A percentile compares a stretch with the other conserved stretches of the same genome.
phyloP scores from a whole-genome alignment of 257 asterid genomes.

The Cynanchum wilfordii region DNA sequence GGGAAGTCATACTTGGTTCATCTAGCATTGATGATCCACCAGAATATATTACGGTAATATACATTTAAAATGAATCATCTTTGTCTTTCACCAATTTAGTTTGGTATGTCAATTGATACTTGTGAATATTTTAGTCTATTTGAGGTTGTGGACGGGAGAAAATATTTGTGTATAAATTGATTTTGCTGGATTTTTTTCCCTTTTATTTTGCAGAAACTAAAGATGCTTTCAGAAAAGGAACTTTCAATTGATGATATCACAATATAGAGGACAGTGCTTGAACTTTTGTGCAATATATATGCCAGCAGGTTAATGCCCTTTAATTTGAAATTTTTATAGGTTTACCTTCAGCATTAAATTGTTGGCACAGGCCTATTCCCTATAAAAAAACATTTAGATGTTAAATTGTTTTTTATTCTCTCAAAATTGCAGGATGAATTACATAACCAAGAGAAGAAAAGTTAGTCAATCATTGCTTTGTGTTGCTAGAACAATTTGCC shows the following conservation, averaged over 20 bases:
- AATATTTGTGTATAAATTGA: neutral
- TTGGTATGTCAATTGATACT: neutral
- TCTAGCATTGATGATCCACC: constrained; percentile 89
- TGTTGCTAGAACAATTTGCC: neutral
- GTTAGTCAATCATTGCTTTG: neutral
- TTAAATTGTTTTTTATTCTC: neutral
- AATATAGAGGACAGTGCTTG: constrained; percentile 24
- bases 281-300: constrained; percentile 15
- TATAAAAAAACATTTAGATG: neutral
- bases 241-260: constrained; percentile 36
- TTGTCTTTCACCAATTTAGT: too few relatives aligned
- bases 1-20: constrained; percentile 95
- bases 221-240: constrained; percentile 61
- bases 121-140: neutral
- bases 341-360: neutral
- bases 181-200: neutral
- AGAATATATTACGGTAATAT: constrained; percentile 67
- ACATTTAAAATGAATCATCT: neutral
- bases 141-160: neutral
- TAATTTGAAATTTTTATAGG: neutral
- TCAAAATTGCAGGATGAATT: constrained; percentile 8
- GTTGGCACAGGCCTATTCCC: neutral
- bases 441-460: neutral
- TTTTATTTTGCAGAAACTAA: constrained; percentile 66
- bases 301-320: constrained; percentile 21